Conservation (phyloP, 2,329 filamentous ascomycete genomes). For the Uncinocarpus reesii region DNA sequence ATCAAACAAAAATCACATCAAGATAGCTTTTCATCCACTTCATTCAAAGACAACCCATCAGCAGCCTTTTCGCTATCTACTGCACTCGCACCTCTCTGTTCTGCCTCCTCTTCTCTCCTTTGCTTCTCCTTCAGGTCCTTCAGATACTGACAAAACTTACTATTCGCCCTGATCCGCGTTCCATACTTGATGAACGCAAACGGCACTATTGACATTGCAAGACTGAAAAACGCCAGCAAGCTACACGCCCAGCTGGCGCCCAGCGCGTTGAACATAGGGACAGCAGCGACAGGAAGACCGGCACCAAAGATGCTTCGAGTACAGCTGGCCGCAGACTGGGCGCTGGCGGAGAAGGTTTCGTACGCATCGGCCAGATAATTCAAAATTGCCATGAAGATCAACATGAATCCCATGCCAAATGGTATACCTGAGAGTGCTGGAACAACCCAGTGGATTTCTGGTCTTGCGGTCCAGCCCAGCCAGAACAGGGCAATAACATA, state of each 20-base stretch:
- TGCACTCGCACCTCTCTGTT: constrained; percentile 14
- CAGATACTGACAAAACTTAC: constrained; percentile 35
- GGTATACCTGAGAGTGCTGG: constrained; percentile 53
- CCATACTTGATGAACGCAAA: constrained; percentile 38
- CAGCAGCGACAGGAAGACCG: constrained; percentile 47
- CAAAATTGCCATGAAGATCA: constrained; percentile 56
- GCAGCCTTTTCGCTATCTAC: neutral
- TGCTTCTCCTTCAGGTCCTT: constrained; percentile 16
- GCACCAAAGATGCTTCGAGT: constrained; percentile 45
- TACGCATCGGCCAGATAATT: constrained; percentile 60
- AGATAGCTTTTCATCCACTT: neutral
- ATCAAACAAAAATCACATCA: neutral
- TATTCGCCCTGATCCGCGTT: constrained; percentile 30
- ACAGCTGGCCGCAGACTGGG: constrained; percentile 45
- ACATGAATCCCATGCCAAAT: constrained; percentile 51
- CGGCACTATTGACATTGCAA: constrained; percentile 33
- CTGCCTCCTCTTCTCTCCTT: constrained; percentile 27
- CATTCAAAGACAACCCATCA: constrained; percentile 1
- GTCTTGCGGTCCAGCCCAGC: constrained; percentile 33
- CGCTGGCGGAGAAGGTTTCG: constrained; percentile 53
- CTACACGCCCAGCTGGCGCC: constrained; percentile 37
- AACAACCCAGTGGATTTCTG: constrained; percentile 29
- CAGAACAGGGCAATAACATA: constrained; percentile 26
- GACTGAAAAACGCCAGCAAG: constrained; percentile 32
- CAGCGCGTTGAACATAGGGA: constrained; percentile 34